Evolutionary conservation across 257 asterid genomes (phyloP), one percentile per base, ranked within the genome.

Genomic region (Solanum chiquidenum): DNA sequence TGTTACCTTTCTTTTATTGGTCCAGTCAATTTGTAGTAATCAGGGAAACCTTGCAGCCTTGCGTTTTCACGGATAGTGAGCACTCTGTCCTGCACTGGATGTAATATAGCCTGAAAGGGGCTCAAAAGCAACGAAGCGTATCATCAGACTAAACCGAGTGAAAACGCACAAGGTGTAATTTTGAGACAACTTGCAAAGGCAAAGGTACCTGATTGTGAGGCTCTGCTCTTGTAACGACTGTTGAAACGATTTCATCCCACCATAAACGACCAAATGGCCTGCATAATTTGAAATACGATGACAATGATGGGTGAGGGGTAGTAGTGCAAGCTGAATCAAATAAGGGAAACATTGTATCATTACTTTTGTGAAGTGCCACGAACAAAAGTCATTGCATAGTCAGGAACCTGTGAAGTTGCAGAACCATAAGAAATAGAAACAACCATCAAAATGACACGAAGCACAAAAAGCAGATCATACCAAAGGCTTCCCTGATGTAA

Each of bases 211-310:
- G 99, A 64, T 97, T 95, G 72, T 97, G 99, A 6, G 99, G 99
- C 58, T 95, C 96, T 0, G 99, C 99, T 3, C 99, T 93, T 23
- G 98, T 94, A 21, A 95, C 94, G 35, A 97, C 98, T 0, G 99
- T 97, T 4, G 99, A 94, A 35, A 97, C 98, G 1, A 94, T 97
- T 74, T 94, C 96, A 23, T 97, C 98, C 98, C 98, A 95, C 99
- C 99, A 96, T 40, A 96, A 75, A 12, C 99, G 96, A 7, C 95
- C 96, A 92, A 97, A 97, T 9, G 99, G 99, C 91, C 99, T 97
- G 88, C 88, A 88, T 12, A 34, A 55, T 42, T 35, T 4, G 5
- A 84, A 62, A 85, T 34, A 40, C 6, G 31, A 86, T 55, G 13
- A 44, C 12, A 79, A 80, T 42, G 68, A n/a, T 44, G 12, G 40